Percentiles rank a stretch among this genome's conserved stretches.
Evolutionary conservation across 148 eudicot species (phyloP).

Genomic region (Diospyros kaki): DNA sequence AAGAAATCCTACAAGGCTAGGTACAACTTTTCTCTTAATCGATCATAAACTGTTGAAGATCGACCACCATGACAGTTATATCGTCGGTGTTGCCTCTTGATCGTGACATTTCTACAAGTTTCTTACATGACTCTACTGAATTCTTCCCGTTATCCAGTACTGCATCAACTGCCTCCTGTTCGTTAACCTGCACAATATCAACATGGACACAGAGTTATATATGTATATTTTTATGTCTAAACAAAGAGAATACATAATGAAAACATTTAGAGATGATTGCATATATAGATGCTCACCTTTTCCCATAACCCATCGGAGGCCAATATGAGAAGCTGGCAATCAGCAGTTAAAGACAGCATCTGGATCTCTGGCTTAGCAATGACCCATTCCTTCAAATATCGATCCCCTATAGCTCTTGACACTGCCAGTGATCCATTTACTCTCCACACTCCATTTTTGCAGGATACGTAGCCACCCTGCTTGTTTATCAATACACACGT

Average conservation of each 20-base stretch:
- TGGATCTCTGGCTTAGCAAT: constrained; percentile 51
- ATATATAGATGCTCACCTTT: constrained; percentile 23
- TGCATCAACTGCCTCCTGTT: constrained; percentile 33
- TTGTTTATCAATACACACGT: not conserved
- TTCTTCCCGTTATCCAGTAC: constrained; percentile 5
- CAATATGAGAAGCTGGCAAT: constrained; percentile 40
- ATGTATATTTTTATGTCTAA: too few species aligned
- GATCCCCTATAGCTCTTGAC: constrained; percentile 71
- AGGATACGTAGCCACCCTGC: constrained; percentile 67
- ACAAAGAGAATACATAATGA: too few species aligned
- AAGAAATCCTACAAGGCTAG: not conserved
- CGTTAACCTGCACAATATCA: constrained; percentile 19
- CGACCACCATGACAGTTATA: constrained; percentile 39
- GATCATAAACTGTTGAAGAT: constrained; percentile 14
- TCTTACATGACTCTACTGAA: constrained; percentile 25
- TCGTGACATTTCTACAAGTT: constrained; percentile 32
- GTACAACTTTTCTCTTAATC: too few species aligned
- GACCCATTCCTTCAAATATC: constrained; percentile 51
- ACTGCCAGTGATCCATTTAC: constrained; percentile 62
- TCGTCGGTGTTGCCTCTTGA: constrained; percentile 41
- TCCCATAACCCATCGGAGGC: constrained; percentile 66
- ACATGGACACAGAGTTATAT: too few species aligned
- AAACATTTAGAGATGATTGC: too few species aligned
- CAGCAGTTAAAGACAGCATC: constrained; percentile 16
- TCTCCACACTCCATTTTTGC: constrained; percentile 50